phyloP scores from a whole-genome alignment of 345 rosid genomes.

The Jatropha curcas region DNA sequence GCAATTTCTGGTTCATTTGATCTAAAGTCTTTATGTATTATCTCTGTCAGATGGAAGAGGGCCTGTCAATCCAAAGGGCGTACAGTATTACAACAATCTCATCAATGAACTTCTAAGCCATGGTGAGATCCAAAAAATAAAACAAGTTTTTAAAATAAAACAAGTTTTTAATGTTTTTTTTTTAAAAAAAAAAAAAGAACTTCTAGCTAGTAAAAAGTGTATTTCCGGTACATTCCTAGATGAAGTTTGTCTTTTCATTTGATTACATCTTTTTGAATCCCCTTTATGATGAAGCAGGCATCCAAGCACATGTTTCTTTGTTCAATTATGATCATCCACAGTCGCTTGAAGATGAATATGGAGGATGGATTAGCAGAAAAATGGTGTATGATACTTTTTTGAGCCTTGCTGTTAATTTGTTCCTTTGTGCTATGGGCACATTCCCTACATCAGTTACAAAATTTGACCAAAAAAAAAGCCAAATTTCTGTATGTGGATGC shows the following conservation, averaged over 20 bases:
- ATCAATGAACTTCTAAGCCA: constrained; percentile 44
- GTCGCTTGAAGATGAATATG: constrained; percentile 67
- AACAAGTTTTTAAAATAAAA: neutral
- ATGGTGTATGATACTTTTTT: constrained; percentile 42
- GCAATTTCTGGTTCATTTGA: neutral
- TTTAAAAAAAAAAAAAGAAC: no score
- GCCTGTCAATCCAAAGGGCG: constrained; percentile 55
- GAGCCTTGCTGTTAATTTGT: neutral
- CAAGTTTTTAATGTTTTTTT: neutral
- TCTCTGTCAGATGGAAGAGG: constrained; percentile 54
- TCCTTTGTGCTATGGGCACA: neutral
- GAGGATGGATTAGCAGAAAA: constrained; percentile 58
- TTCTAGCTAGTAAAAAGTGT: neutral
- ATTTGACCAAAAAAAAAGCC: neutral
- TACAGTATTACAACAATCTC: constrained; percentile 55
- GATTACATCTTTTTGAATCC: neutral
- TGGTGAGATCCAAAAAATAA: constrained; percentile 34
- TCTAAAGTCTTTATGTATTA: neutral
- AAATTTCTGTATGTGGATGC: constrained; percentile 27
- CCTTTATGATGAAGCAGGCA: constrained; percentile 41
- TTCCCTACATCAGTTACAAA: neutral
- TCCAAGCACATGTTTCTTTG: constrained; percentile 60
- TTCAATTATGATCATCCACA: constrained; percentile 63
- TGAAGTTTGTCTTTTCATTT: no score
- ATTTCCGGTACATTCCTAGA: no score